Conservation (phyloP, 495 filamentous ascomycete species). For the Trichoderma virens region DNA sequence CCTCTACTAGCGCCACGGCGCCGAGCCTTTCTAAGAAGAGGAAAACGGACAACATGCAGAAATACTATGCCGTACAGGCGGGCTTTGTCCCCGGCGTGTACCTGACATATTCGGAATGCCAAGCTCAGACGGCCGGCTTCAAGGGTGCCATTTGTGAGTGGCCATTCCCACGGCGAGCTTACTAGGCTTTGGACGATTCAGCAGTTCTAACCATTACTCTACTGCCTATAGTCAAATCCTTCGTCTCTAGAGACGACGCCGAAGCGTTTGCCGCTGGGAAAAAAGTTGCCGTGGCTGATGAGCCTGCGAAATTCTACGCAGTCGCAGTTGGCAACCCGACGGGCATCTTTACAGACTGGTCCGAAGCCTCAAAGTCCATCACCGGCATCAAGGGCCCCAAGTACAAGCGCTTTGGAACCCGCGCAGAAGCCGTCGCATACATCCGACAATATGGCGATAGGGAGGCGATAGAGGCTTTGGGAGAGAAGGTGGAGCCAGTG, state of each 20-base stretch:
- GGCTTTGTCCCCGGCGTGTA: constrained; percentile 84
- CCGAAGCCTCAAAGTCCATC: constrained; percentile 67
- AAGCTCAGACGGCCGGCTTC: constrained; percentile 76
- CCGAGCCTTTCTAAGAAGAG: constrained; percentile 30
- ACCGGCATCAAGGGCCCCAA: constrained; percentile 69
- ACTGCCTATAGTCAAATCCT: constrained; percentile 66
- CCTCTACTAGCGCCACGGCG: neutral
- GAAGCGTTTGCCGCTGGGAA: constrained; percentile 64
- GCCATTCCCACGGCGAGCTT: neutral
- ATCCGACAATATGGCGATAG: constrained; percentile 31
- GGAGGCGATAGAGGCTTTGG: constrained; percentile 54
- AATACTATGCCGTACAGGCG: constrained; percentile 81
- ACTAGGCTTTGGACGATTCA: too few species aligned
- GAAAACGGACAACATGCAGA: constrained; percentile 42
- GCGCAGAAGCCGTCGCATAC: constrained; percentile 59
- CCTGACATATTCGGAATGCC: constrained; percentile 70
- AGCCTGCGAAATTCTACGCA: constrained; percentile 62
- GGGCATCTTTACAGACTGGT: constrained; percentile 86
- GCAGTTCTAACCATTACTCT: neutral
- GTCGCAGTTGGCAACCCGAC: constrained; percentile 75
- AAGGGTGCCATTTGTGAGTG: constrained; percentile 72
- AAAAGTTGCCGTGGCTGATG: constrained; percentile 28
- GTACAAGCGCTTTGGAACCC: constrained; percentile 70
- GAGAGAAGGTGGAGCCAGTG: constrained; percentile 23
- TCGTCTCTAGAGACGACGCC: constrained; percentile 67